Percentiles rank a stretch among this genome's conserved stretches.
phyloP scores from a whole-genome alignment of 768 basidiomycete species.

The Amanita molliuscula region DNA sequence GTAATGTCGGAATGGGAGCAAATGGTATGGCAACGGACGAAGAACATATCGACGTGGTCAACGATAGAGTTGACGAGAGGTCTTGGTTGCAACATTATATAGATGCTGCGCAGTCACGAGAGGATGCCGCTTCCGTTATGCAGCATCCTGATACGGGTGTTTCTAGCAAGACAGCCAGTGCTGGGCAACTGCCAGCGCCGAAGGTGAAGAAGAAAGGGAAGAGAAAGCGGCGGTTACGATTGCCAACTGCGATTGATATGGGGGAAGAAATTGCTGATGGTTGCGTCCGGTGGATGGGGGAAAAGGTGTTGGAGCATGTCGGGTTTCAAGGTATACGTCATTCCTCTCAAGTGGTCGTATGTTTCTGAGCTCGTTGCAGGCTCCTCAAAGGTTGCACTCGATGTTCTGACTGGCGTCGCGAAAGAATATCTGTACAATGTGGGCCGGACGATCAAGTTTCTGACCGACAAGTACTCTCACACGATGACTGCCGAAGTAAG shows the following conservation, averaged over 20 bases:
- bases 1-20: constrained; percentile 10
- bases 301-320: constrained; percentile 77
- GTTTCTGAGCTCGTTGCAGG: constrained; percentile 30
- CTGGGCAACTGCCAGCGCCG: neutral
- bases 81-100: constrained; percentile 34
- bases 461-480: constrained; percentile 70
- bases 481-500: constrained; percentile 81
- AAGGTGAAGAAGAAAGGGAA: constrained; percentile 12
- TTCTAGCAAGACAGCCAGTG: too few relatives aligned
- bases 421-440: constrained; percentile 79
- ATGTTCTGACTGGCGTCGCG: constrained; percentile 67
- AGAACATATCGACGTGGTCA: constrained; percentile 25
- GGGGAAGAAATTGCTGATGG: constrained; percentile 49
- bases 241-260: constrained; percentile 35
- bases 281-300: constrained; percentile 63
- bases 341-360: neutral
- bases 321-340: constrained; percentile 75
- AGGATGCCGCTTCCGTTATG: neutral
- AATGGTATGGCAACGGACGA: constrained; percentile 13
- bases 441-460: constrained; percentile 74
- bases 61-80: constrained; percentile 47
- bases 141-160: neutral
- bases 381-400: constrained; percentile 63
- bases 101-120: constrained; percentile 8
- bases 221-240: constrained; percentile 16